Evolutionary conservation across 352 stramenopile genomes (phyloP), one percentile per base, ranked within the genome.

Genomic region (Phytophthora sojae): DNA sequence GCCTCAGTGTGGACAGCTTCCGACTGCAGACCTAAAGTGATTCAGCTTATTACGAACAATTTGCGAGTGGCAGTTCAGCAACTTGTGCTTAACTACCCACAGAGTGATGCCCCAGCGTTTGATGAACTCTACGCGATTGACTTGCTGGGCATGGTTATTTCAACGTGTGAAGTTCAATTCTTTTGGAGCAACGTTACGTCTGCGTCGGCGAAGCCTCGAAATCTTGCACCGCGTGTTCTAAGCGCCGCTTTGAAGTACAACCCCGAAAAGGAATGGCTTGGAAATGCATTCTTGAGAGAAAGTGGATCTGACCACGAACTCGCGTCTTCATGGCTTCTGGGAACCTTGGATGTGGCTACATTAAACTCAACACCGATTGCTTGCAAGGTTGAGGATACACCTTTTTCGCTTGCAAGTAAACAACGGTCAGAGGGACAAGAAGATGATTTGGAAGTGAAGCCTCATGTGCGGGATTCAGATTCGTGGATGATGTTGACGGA

Each of bases 401-500:
- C 63, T n/a, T 86, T 82, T 17, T 63, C 47, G 1, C 57, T 89
- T 32, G 50, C 19, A 32, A 71, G 21, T 30, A 37, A 17, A 71
- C 5, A 29, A 37, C 29, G 29, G 29, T 44, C 37, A 44, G 37
- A 44, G 15, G 12, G 29, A 32, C 29, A 32, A 32, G 29, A 32
- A 32, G 29, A 32, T 32, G 29, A 5, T 32, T 32, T 32, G 9
- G 60, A 42, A 7, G 42, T 23, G 8, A 25, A 25, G 6, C 3
- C 44, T 32, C 17, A 32, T 51, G 37, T 77, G 35, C 65, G 69
- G 35, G 82, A 92, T 61, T 85, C 84, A 17, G 83, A 85, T 54
- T 94, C 86, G 50, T 95, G 88, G 88, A 30, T 90, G 5, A 76
- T 83, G 63, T 61, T 96, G 12, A 91, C 86, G 0, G 88, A 96